These are phyloP conservation scores for Aegilops sharonensis DNA, from an alignment of 176 grass and related monocot species.

Conservation along the genomic window DNA sequence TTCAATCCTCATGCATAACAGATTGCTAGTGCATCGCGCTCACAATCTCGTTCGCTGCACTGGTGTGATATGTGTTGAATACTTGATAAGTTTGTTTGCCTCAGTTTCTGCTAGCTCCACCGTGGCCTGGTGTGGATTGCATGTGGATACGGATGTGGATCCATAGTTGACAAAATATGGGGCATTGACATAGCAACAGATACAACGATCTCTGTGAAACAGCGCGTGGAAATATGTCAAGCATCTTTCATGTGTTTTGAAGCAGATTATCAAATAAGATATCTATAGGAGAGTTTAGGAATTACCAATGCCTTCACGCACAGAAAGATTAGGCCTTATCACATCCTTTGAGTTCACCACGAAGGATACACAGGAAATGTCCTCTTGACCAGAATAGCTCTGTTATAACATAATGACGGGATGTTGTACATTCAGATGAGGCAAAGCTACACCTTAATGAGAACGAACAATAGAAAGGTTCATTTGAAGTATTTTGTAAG, in stretches of 20 bases:
- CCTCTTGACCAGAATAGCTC: constrained; percentile 88
- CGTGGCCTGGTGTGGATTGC: constrained; percentile 39
- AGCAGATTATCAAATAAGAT: neutral
- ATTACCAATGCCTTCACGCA: constrained; percentile 86
- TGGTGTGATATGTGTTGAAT: constrained; percentile 16
- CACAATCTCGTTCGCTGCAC: neutral
- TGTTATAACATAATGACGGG: constrained; percentile 23
- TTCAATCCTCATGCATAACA: too few relatives aligned
- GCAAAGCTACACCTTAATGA: neutral
- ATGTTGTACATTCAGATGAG: neutral
- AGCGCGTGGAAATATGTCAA: neutral
- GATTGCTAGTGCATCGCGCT: too few relatives aligned
- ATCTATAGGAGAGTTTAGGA: neutral
- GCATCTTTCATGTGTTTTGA: neutral
- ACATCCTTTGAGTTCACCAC: constrained; percentile 92
- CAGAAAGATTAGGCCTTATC: constrained; percentile 87
- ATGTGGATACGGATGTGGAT: constrained; percentile 32
- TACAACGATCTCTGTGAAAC: constrained; percentile 75
- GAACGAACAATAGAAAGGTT: neutral
- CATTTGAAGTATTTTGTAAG: neutral
- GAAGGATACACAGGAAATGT: constrained; percentile 76
- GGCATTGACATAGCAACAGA: constrained; percentile 80
- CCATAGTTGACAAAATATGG: constrained; percentile 70
- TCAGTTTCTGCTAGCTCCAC: constrained; percentile 56
- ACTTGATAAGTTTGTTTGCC: neutral